Evolutionary conservation across 2,329 filamentous ascomycete species (phyloP).

Genomic region (Pseudogymnoascus sp.): DNA sequence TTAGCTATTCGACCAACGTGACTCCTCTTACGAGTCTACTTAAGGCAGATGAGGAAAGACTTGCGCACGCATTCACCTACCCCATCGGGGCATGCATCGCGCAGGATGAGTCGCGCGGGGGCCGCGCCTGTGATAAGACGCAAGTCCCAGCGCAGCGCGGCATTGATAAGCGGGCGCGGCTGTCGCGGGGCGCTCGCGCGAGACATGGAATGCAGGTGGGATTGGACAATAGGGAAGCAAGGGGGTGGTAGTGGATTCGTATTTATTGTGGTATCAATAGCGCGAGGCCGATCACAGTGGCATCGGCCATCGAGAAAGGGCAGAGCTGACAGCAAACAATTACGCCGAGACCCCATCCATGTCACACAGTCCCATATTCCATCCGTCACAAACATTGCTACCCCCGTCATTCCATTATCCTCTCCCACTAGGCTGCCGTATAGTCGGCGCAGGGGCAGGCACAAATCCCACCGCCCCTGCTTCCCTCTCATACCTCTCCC

Average conservation of each 20-base stretch:
- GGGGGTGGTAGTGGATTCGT: background rate
- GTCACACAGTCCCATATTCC: background rate
- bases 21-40: background rate
- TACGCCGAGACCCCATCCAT: background rate
- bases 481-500: background rate
- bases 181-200: background rate
- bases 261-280: background rate
- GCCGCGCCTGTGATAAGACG: constrained; percentile 1
- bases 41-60: background rate
- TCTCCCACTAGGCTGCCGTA: background rate
- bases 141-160: background rate
- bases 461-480: background rate
- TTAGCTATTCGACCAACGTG: background rate
- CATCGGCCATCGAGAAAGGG: background rate
- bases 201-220: background rate
- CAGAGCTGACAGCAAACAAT: background rate
- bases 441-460: background rate
- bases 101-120: background rate
- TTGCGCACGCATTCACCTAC: background rate
- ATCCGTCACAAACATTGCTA: background rate
- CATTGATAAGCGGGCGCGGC: constrained; percentile 4
- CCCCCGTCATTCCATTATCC: background rate
- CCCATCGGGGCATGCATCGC: background rate
- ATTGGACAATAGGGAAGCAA: background rate
- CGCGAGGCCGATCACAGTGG: background rate